These are phyloP conservation scores for Ogataea parapolymorpha DNA, from an alignment of 805 yeast genomes.

Conservation along the genomic window DNA sequence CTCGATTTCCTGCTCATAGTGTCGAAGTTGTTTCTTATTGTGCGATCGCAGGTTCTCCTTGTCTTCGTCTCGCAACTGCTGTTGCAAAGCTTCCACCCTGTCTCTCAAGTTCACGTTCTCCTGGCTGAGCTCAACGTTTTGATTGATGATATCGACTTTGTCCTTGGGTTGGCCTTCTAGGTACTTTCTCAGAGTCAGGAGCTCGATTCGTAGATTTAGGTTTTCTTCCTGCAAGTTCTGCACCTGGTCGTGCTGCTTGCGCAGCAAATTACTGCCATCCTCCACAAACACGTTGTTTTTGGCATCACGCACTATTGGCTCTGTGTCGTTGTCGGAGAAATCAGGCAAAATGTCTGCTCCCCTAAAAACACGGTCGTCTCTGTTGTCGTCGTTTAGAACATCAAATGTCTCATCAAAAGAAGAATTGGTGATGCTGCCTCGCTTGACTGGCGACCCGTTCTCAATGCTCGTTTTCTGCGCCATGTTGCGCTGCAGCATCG, in stretches of 20 bases:
- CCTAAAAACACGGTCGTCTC: conserved; percentile 19
- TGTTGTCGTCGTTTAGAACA: conserved; percentile 15
- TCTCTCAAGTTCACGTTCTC: conserved; percentile 21
- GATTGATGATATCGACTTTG: conserved; percentile 35
- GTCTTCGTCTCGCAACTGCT: conserved; percentile 3
- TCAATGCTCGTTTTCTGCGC: conserved; percentile 16
- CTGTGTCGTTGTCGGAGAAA: conserved; percentile 18
- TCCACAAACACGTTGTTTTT: conserved; percentile 13
- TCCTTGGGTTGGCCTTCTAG: conserved; percentile 43
- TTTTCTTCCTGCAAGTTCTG: conserved; percentile 38
- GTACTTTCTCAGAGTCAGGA: conserved; percentile 37
- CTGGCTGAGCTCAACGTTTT: conserved; percentile 35
- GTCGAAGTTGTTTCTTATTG: conserved; percentile 8
- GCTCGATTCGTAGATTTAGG: conserved; percentile 40
- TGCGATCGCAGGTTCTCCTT: conserved; percentile 11
- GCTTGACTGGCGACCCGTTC: conserved; percentile 16
- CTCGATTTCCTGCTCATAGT: conserved; percentile 8
- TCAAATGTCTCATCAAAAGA: conserved; percentile 27
- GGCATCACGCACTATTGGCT: neutral
- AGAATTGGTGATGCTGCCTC: conserved; percentile 13
- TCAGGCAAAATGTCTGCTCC: conserved; percentile 30
- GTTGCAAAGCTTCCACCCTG: neutral
- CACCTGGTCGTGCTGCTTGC: conserved; percentile 27
- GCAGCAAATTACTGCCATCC: conserved; percentile 22
- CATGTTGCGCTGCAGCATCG: conserved; percentile 17